phyloP scores from a whole-genome alignment of 148 eudicot species.

The Rhododendron kiyosumense region DNA sequence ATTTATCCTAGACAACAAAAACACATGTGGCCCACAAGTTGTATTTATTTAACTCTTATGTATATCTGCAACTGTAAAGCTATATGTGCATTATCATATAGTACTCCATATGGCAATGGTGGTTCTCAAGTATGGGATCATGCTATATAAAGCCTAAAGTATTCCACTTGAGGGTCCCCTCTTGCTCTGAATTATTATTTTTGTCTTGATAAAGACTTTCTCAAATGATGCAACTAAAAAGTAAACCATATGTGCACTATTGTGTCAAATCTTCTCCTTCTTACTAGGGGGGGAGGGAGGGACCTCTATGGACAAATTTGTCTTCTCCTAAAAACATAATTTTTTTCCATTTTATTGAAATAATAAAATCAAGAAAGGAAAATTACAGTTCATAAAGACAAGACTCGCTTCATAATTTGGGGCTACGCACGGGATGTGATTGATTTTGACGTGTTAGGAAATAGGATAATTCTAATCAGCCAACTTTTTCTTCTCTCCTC shows the following conservation, averaged over 20 bases:
- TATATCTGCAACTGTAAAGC: background rate
- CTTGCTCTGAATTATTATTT: background rate
- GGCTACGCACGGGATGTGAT: too few relatives aligned
- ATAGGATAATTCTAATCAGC: too few relatives aligned
- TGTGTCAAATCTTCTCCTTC: background rate
- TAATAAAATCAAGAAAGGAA: too few relatives aligned
- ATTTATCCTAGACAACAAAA: too few relatives aligned
- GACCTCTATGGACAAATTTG: background rate
- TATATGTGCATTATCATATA: background rate
- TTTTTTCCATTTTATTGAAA: too few relatives aligned
- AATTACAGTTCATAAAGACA: too few relatives aligned
- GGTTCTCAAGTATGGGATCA: background rate
- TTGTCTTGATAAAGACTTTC: background rate
- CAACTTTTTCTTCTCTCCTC: too few relatives aligned
- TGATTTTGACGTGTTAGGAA: too few relatives aligned
- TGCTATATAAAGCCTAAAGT: background rate
- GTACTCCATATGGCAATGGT: background rate
- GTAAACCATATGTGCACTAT: background rate
- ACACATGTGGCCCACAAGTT: background rate
- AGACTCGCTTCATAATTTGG: too few relatives aligned
- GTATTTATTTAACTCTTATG: too few relatives aligned
- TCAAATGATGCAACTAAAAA: background rate
- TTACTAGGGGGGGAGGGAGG: background rate
- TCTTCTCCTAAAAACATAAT: background rate
- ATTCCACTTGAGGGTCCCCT: background rate